A percentile compares a stretch with the other conserved stretches of the same genome.
These are phyloP conservation scores for Microcera coccophila DNA, from an alignment of 2,329 filamentous ascomycete species.

Conservation along the genomic window DNA sequence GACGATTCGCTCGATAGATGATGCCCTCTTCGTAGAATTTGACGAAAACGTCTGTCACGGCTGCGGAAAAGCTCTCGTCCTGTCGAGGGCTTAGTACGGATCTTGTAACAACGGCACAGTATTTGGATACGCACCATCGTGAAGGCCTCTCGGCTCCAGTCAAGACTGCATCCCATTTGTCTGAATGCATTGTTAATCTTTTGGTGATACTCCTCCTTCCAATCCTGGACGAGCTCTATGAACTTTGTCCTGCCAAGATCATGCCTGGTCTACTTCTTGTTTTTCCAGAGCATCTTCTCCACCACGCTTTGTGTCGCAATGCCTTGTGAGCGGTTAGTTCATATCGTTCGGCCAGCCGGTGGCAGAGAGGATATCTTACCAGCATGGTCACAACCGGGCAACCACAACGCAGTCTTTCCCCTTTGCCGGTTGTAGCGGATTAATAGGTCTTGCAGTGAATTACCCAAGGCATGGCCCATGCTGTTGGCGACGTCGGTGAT, in stretches of 20 bases:
- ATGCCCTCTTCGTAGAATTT: conserved; percentile 86
- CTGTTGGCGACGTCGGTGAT: too few species aligned
- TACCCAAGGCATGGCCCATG: conserved; percentile 40
- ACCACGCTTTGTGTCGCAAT: conserved; percentile 96
- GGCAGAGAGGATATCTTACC: too few species aligned
- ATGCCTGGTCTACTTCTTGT: conserved; percentile 81
- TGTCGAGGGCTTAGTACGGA: too few species aligned
- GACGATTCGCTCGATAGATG: conserved; percentile 87
- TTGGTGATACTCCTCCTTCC: conserved; percentile 91
- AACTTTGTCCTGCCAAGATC: conserved; percentile 84
- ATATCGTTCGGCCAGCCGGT: too few species aligned
- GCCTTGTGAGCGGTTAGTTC: too few species aligned
- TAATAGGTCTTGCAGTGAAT: conserved; percentile 82
- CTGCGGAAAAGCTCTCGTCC: conserved; percentile 77
- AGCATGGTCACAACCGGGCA: conserved; percentile 92
- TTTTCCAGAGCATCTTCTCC: conserved; percentile 92
- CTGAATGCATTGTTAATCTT: conserved; percentile 83
- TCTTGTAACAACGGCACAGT: too few species aligned
- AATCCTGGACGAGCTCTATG: conserved; percentile 78
- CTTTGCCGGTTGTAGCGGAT: conserved; percentile 87
- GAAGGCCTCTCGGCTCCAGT: conserved; percentile 92
- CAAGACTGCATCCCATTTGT: conserved; percentile 84
- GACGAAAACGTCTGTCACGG: conserved; percentile 85
- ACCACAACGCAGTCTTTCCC: conserved; percentile 80
- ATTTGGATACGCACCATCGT: too few species aligned